Evolutionary conservation across 495 filamentous ascomycete genomes (phyloP).

Genomic region (Neurospora sp.): DNA sequence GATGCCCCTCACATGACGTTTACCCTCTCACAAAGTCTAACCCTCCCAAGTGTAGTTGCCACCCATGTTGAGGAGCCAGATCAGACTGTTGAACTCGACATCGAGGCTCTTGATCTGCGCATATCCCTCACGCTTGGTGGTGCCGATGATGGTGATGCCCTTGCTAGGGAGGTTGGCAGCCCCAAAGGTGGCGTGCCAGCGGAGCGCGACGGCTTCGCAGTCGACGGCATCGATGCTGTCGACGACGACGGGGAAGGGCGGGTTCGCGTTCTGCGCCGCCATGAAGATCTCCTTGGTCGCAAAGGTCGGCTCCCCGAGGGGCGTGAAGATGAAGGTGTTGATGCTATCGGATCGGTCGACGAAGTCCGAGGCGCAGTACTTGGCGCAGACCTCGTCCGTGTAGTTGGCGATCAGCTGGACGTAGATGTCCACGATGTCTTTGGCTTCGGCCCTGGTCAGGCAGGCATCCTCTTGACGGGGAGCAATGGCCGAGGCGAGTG

Average conservation of each 20-base stretch:
- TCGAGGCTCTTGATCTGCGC: constrained; percentile 24
- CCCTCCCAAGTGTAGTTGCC: constrained; percentile 26
- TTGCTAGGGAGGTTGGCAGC: constrained; percentile 21
- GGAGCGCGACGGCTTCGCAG: constrained; percentile 21
- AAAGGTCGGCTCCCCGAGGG: constrained; percentile 23
- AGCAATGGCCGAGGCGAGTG: constrained; percentile 5
- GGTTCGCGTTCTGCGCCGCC: constrained; percentile 22
- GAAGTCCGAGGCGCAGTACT: constrained; percentile 26
- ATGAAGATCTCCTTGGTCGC: constrained; percentile 28
- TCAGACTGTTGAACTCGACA: constrained; percentile 29
- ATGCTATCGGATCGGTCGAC: constrained; percentile 28
- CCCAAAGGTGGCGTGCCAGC: constrained; percentile 28
- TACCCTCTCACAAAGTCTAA: constrained; percentile 2
- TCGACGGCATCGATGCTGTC: constrained; percentile 23
- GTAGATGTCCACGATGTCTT: constrained; percentile 22
- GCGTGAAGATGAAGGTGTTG: constrained; percentile 27
- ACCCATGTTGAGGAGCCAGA: constrained; percentile 28
- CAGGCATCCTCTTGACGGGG: constrained; percentile 10
- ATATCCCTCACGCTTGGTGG: constrained; percentile 18
- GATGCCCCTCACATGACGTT: not conserved
- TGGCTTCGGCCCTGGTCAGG: constrained; percentile 19
- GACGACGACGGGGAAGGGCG: constrained; percentile 23
- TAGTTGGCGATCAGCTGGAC: constrained; percentile 25
- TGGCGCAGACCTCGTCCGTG: constrained; percentile 20
- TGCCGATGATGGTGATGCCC: constrained; percentile 23